A percentile compares a stretch with the other conserved stretches of the same genome.
These are phyloP conservation scores for Pichia cabralensis DNA, from an alignment of 805 yeast genomes.

Conservation along the genomic window DNA sequence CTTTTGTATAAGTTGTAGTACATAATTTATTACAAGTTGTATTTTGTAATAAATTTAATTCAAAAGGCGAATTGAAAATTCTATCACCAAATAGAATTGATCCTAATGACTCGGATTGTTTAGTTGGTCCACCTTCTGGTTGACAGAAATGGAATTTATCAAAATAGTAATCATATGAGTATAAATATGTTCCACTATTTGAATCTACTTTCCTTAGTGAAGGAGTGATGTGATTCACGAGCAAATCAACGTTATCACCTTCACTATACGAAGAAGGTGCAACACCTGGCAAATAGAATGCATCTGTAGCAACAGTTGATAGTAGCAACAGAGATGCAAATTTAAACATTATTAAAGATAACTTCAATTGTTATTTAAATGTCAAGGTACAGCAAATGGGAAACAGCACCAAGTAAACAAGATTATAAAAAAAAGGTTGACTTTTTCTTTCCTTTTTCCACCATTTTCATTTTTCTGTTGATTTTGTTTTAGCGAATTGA, in stretches of 20 bases:
- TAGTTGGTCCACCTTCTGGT: conserved; percentile 55
- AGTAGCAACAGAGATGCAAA: background rate
- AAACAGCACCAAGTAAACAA: background rate
- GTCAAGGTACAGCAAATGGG: too few relatives aligned
- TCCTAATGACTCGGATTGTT: conserved; percentile 85
- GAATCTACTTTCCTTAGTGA: conserved; percentile 36
- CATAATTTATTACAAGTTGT: conserved; percentile 64
- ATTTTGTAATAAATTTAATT: conserved; percentile 66
- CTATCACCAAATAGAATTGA: conserved; percentile 93
- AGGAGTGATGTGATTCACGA: conserved; percentile 89
- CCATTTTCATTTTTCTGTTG: too few relatives aligned
- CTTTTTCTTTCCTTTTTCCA: too few relatives aligned
- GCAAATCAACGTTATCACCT: conserved; percentile 63
- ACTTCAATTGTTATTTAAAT: too few relatives aligned
- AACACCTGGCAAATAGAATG: conserved; percentile 87
- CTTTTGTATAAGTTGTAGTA: conserved; percentile 42
- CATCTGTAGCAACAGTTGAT: conserved; percentile 8
- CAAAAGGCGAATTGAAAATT: conserved; percentile 85
- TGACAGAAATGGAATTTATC: conserved; percentile 74
- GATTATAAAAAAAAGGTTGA: too few relatives aligned
- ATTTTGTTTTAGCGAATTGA: too few relatives aligned
- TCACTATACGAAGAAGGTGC: conserved; percentile 83
- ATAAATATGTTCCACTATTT: conserved; percentile 45
- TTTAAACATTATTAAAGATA: conserved; percentile 2
- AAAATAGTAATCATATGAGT: conserved; percentile 77